phyloP scores from a whole-genome alignment of 805 yeast genomes.

The Pichia thaimueangensis region DNA sequence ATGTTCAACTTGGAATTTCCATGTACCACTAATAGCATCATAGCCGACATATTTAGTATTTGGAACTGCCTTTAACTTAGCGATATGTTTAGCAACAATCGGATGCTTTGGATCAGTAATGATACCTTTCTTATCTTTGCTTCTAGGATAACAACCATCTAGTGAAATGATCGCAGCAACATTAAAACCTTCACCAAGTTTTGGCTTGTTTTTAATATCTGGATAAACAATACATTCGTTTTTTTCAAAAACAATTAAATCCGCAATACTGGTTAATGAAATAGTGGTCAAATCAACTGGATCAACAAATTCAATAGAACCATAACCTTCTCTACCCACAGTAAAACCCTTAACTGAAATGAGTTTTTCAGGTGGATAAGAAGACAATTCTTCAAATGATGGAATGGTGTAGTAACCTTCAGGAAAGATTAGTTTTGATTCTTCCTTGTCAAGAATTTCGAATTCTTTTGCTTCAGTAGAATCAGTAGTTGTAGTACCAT shows the following conservation, averaged over 20 bases:
- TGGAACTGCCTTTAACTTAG: constrained; percentile 53
- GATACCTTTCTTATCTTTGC: constrained; percentile 62
- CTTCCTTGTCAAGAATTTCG: constrained; percentile 3
- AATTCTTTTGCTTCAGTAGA: not conserved
- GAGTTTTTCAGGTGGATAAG: constrained; percentile 55
- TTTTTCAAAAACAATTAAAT: constrained; percentile 52
- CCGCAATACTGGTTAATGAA: constrained; percentile 60
- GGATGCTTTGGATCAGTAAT: constrained; percentile 76
- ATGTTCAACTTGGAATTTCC: constrained; percentile 53
- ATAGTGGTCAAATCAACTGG: constrained; percentile 80
- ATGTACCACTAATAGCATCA: constrained; percentile 68
- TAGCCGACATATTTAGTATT: constrained; percentile 65
- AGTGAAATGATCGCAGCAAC: constrained; percentile 66
- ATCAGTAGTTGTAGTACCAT: not conserved
- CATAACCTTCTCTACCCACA: constrained; percentile 75
- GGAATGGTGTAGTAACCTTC: constrained; percentile 90
- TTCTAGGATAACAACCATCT: constrained; percentile 75
- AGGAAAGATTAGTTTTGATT: constrained; percentile 21
- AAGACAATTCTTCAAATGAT: constrained; percentile 52
- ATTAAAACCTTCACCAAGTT: constrained; percentile 76
- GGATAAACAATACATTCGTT: constrained; percentile 70
- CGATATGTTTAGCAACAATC: constrained; percentile 59
- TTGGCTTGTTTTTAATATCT: constrained; percentile 52
- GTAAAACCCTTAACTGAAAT: constrained; percentile 56
- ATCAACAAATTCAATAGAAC: constrained; percentile 64